These are phyloP conservation scores for Penicillium taxi DNA, from an alignment of 495 filamentous ascomycete genomes.

Conservation along the genomic window DNA sequence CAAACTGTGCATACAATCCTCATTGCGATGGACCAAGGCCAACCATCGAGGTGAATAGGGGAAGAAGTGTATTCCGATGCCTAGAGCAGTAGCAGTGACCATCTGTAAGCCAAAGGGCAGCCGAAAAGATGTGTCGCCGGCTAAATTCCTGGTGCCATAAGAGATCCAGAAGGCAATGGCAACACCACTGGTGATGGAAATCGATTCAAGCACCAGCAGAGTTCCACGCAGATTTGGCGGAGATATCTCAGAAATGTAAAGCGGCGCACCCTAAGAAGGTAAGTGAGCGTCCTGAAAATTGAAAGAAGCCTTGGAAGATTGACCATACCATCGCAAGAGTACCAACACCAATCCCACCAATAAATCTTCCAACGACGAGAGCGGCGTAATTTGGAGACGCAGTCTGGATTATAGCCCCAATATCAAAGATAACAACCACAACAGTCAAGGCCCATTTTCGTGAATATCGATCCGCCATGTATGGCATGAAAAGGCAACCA, in stretches of 20 bases:
- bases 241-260: conserved; percentile 10
- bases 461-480: conserved; percentile 2
- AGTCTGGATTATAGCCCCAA: conserved; percentile 26
- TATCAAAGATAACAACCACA: conserved; percentile 15
- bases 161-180: conserved; percentile 17
- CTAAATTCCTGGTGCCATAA: conserved; percentile 4
- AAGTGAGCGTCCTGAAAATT: conserved; percentile 54
- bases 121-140: conserved; percentile 53
- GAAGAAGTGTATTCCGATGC: conserved; percentile 60
- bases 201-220: conserved; percentile 7
- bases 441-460: conserved; percentile 22
- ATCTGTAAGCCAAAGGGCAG: conserved; percentile 71
- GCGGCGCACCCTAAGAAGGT: conserved; percentile 16
- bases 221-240: conserved; percentile 11
- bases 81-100: conserved; percentile 57
- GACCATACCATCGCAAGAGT: conserved; percentile 21
- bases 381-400: conserved; percentile 16
- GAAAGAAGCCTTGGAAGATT: neutral
- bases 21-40: conserved; percentile 23
- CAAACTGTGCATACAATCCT: conserved; percentile 40
- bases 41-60: conserved; percentile 72
- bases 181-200: conserved; percentile 32
- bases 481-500: conserved; percentile 8
- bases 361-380: conserved; percentile 19
- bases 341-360: conserved; percentile 27